These are phyloP conservation scores for Blastobotrys americana DNA, from an alignment of 805 yeast genomes.

Conservation along the genomic window DNA sequence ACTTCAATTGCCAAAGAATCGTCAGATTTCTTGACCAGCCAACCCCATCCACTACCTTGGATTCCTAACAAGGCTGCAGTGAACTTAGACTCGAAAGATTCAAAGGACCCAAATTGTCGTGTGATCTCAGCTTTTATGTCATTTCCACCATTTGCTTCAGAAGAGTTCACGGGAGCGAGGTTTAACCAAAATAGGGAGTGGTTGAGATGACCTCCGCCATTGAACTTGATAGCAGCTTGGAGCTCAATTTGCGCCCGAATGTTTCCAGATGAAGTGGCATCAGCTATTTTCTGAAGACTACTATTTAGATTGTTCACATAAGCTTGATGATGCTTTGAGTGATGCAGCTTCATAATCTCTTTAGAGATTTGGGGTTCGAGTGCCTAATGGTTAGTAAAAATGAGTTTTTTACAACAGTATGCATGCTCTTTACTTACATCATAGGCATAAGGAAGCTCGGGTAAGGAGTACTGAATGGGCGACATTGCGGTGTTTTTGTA, in stretches of 20 bases:
- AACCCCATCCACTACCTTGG: slow-evolving; percentile 94
- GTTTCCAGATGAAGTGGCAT: slow-evolving; percentile 52
- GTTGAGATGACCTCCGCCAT: slow-evolving; percentile 85
- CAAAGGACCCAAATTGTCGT: slow-evolving; percentile 64
- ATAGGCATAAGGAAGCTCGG: slow-evolving; percentile 16
- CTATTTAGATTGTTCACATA: slow-evolving; percentile 78
- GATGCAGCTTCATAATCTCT: slow-evolving; percentile 40
- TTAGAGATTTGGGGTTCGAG: slow-evolving; percentile 20
- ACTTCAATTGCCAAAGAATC: slow-evolving; percentile 70
- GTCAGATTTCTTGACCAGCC: slow-evolving; percentile 67
- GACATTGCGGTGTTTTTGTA: not conserved
- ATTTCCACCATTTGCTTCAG: slow-evolving; percentile 45
- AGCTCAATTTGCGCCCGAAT: slow-evolving; percentile 47
- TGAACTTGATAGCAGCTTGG: slow-evolving; percentile 73
- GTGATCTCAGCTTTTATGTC: slow-evolving; percentile 48
- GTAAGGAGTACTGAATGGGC: slow-evolving; percentile 7
- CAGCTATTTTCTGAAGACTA: slow-evolving; percentile 62
- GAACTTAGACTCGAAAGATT: slow-evolving; percentile 52
- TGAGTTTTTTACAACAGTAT: not conserved
- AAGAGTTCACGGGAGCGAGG: slow-evolving; percentile 65
- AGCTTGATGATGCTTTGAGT: slow-evolving; percentile 84
- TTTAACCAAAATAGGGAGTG: slow-evolving; percentile 81
- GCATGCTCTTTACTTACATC: slow-evolving; percentile 6
- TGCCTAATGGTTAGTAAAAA: slow-evolving; percentile 11
- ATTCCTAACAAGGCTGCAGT: slow-evolving; percentile 70